Base-by-base conservation (phyloP, 768 basidiomycete species). In the Piloderma croceum region DNA sequence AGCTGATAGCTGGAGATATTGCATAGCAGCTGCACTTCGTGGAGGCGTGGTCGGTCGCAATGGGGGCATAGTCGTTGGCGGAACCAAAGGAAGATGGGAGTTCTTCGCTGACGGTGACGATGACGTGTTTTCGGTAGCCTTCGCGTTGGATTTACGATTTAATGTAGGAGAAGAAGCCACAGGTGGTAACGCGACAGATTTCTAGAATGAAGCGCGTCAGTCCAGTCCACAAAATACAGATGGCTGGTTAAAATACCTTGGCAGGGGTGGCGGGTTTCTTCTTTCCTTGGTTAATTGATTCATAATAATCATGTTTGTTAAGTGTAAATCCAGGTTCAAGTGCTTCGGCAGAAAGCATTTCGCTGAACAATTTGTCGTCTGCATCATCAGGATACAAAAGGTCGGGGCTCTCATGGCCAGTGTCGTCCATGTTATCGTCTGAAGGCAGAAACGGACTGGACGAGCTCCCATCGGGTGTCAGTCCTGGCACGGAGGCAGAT, bases 381-480 rank as follows among this genome's bases (percentile, higher is more conserved):
- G 18, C 12, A 29, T 27, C n/a, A n/a, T n/a, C n/a, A n/a, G n/a
- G n/a, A n/a, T n/a, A n/a, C n/a, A n/a, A n/a, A n/a, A n/a, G n/a
- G n/a, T n/a, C n/a, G n/a, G n/a, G n/a, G n/a, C n/a, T n/a, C n/a
- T 44, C 41, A 24, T 5, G 19, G 17, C 2, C 3, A 23, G 15
- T 24, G 6, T 32, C 24, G 31, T 52, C 37, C 6, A 40, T 57
- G 41, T 17, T 60, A 54, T n/a, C n/a, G 3, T 64, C 48, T 2
- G 58, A 62, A 19, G 50, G 56, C 19, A 61, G 56, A 11, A 73
- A 73, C 2, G 81, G 80, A 50, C 81, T 84, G 7, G 81, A 85
- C 3, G 82, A 81, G 48, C 71, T 77, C 29, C 65, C 56, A 52
- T 77, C 77, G 0, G 81, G 77, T 7, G 74, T 77, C 22, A 85